Evolutionary conservation across 2,329 filamentous ascomycete species (phyloP).

Genomic region (Tolypocladium ophioglossoides): DNA sequence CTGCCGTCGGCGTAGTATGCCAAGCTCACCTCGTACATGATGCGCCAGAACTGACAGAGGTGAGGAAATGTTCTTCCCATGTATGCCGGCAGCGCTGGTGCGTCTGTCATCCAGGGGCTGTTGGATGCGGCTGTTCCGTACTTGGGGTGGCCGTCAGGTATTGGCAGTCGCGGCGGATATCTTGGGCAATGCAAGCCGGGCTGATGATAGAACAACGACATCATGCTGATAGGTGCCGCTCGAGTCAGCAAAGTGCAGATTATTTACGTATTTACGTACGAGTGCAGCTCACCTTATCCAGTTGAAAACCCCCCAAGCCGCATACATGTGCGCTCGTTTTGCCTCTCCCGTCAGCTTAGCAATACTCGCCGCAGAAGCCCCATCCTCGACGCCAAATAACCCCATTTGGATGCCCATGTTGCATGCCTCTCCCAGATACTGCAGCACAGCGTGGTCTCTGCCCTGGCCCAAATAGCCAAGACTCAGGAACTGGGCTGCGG

Average conservation of each 20-base stretch:
- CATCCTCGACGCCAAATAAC: slow-evolving; percentile 9
- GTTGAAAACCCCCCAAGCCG: slow-evolving; percentile 18
- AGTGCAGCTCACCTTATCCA: slow-evolving; percentile 19
- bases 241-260: background rate
- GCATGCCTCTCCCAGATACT: slow-evolving; percentile 13
- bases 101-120: background rate
- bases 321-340: slow-evolving; percentile 4
- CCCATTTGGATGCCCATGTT: slow-evolving; percentile 15
- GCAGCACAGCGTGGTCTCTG: slow-evolving; percentile 16
- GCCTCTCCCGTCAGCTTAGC: slow-evolving; percentile 8
- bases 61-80: slow-evolving; percentile 16
- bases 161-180: slow-evolving; percentile 7
- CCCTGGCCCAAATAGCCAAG: slow-evolving; percentile 19
- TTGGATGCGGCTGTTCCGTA: background rate
- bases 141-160: slow-evolving; percentile 1
- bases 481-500: slow-evolving; percentile 18
- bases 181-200: slow-evolving; percentile 13
- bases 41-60: slow-evolving; percentile 21
- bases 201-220: slow-evolving; percentile 21
- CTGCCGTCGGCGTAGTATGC: slow-evolving; percentile 12
- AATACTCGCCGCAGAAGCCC: background rate
- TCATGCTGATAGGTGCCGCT: slow-evolving; percentile 10
- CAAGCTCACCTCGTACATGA: slow-evolving; percentile 15
- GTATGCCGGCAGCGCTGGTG: slow-evolving; percentile 2
- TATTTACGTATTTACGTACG: background rate